Conservation (phyloP, 2,329 filamentous ascomycete species). For the Coniella lustricola region DNA sequence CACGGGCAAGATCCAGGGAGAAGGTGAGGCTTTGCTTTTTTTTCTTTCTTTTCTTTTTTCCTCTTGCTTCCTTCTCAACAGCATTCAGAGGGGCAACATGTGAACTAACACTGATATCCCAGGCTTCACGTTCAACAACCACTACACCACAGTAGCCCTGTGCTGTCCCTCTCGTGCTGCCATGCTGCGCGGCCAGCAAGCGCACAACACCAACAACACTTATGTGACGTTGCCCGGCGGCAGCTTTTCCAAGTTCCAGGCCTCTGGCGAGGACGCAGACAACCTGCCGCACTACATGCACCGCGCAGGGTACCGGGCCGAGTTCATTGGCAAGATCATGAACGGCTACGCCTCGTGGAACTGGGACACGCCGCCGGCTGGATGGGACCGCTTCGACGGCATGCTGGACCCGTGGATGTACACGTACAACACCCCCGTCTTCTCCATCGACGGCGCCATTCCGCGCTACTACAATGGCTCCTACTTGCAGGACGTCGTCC, state of each 20-base stretch:
- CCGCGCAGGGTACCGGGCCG: slow-evolving; percentile 60
- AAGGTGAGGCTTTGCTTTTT: too few relatives aligned
- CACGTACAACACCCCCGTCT: slow-evolving; percentile 48
- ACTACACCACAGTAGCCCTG: slow-evolving; percentile 54
- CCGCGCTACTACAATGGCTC: slow-evolving; percentile 28
- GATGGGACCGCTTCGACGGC: slow-evolving; percentile 15
- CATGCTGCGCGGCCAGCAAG: slow-evolving; percentile 53
- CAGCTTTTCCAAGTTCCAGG: slow-evolving; percentile 60
- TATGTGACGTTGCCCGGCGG: slow-evolving; percentile 49
- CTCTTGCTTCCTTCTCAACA: too few relatives aligned
- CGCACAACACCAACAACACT: slow-evolving; percentile 63
- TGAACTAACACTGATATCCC: not conserved
- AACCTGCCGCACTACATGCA: slow-evolving; percentile 69
- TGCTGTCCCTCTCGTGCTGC: slow-evolving; percentile 58
- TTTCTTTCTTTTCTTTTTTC: too few relatives aligned
- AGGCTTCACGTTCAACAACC: slow-evolving; percentile 31
- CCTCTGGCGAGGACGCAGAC: slow-evolving; percentile 57
- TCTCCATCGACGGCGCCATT: slow-evolving; percentile 12
- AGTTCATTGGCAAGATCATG: slow-evolving; percentile 64
- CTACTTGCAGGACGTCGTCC: slow-evolving; percentile 32
- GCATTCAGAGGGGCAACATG: too few relatives aligned
- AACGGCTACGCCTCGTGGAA: slow-evolving; percentile 56
- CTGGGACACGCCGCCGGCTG: slow-evolving; percentile 39
- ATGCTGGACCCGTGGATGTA: slow-evolving; percentile 58
- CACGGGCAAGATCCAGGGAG: slow-evolving; percentile 6